phyloP scores from a whole-genome alignment of 345 rosid genomes.

The Bretschneidera sinensis region DNA sequence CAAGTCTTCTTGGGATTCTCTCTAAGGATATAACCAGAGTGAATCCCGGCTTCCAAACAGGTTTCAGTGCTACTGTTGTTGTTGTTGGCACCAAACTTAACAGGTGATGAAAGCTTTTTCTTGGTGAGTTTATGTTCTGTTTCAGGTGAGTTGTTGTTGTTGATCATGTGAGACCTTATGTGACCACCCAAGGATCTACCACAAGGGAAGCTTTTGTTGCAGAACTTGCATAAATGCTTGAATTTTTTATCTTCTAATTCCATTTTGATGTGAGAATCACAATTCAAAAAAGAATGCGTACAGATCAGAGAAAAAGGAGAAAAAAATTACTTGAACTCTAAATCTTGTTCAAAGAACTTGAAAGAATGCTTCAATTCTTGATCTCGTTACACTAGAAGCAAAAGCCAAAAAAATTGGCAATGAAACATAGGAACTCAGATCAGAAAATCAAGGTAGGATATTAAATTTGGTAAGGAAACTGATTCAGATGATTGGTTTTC shows the following conservation, averaged over 20 bases:
- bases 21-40: conserved; percentile 37
- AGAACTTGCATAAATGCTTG: conserved; percentile 54
- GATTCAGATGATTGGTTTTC: background rate
- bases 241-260: conserved; percentile 31
- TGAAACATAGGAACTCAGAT: conserved; percentile 33
- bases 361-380: conserved; percentile 16
- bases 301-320: conserved; percentile 5
- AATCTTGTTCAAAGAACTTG: conserved; percentile 14
- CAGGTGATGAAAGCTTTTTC: conserved; percentile 33
- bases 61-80: background rate
- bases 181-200: conserved; percentile 78
- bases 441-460: conserved; percentile 25
- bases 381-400: conserved; percentile 16
- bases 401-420: conserved; percentile 9
- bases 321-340: background rate
- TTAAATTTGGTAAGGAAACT: background rate
- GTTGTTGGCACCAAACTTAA: conserved; percentile 10
- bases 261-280: conserved; percentile 12
- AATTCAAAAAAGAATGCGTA: background rate
- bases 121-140: conserved; percentile 25
- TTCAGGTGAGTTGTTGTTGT: conserved; percentile 31
- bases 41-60: background rate
- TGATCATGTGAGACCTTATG: conserved; percentile 60
- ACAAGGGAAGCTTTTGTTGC: conserved; percentile 54
- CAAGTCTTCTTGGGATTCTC: conserved; percentile 50